Conservation (phyloP, 1,139 yeast genomes). For the Kurtzmaniella natalensis region DNA sequence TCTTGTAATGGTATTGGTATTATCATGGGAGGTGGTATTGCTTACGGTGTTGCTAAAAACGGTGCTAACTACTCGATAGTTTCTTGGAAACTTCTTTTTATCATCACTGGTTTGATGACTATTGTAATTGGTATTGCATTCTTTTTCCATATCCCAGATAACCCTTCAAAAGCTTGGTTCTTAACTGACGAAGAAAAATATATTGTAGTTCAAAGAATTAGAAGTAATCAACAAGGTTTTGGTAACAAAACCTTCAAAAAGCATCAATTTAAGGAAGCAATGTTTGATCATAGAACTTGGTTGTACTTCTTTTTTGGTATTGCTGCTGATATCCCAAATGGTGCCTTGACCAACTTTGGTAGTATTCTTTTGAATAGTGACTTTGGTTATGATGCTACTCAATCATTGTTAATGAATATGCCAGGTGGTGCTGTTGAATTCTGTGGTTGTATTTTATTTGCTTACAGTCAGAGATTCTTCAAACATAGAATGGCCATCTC, state of each 20-base stretch:
- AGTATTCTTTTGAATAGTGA: constrained; percentile 19
- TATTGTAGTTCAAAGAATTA: constrained; percentile 23
- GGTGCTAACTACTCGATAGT: constrained; percentile 27
- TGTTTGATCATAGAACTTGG: constrained; percentile 13
- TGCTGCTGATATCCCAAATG: constrained; percentile 41
- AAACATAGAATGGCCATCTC: constrained; percentile 42
- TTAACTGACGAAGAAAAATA: constrained; percentile 24
- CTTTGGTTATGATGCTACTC: constrained; percentile 27
- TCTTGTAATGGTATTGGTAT: constrained; percentile 50
- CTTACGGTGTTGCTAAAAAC: constrained; percentile 40
- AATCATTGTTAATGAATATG: constrained; percentile 31
- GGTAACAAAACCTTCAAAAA: constrained; percentile 15
- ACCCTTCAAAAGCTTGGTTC: constrained; percentile 50
- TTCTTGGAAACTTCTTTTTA: constrained; percentile 45
- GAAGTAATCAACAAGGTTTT: constrained; percentile 21
- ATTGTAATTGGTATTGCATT: constrained; percentile 40
- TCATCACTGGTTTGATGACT: constrained; percentile 46
- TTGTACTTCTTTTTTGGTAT: constrained; percentile 24
- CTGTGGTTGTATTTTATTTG: constrained; percentile 37
- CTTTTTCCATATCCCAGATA: constrained; percentile 46
- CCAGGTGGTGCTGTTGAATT: constrained; percentile 39
- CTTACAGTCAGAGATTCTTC: constrained; percentile 20
- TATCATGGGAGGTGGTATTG: constrained; percentile 50
- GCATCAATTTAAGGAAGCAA: constrained; percentile 9
- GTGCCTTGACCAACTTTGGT: constrained; percentile 44